Base-by-base conservation (phyloP, 2,329 filamentous ascomycete species). In the Pseudogymnoascus sp. region DNA sequence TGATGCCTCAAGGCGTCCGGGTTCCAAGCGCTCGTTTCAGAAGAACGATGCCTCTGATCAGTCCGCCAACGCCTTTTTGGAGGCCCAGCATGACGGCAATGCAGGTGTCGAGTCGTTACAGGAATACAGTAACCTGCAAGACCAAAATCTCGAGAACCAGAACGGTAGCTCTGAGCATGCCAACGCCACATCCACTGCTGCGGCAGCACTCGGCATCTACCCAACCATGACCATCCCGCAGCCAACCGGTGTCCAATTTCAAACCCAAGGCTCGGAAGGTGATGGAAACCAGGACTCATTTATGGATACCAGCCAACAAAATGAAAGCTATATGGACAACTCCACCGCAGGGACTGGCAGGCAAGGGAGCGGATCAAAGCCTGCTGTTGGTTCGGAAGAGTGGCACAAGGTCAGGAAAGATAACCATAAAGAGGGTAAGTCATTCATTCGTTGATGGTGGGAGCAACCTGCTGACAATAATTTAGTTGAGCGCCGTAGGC, bases 391-490 rank as follows among this genome's bases (percentile, higher is more conserved):
- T 2, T 95, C 92, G 1, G 91, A 96, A 62, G 93, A 97, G 76
- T 99, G 95, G 95, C 95, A 99, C 75, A 96, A 96, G 75, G 88
- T 96, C 71, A 87, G 95, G 66, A 95, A 96, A 74, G 93, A 97
- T 72, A 99, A 97, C 68, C 95, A 99, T 79, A 99, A 99, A 84
- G 93, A 97, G 82, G 95, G 93, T 95, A 77, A 72, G 83, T 74
- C 7, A 33, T 33, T 66, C 11, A 35, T 42, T 10, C 29, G 21
- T 35, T 44, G 15, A 42, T 63, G 6, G 2, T 38, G 26, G 13
- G 6, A 33, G 37, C 15, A 7, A 4, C 10, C 40, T 42, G 15
- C 29, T 21, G 17, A 21, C 59, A 66, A 70, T 73, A 71, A 76
- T 69, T 65, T 69, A 97, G 95, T 99, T 66, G 95, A 99, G 78